phyloP scores from a whole-genome alignment of 257 asterid species.

The Primulina huaijiensis region DNA sequence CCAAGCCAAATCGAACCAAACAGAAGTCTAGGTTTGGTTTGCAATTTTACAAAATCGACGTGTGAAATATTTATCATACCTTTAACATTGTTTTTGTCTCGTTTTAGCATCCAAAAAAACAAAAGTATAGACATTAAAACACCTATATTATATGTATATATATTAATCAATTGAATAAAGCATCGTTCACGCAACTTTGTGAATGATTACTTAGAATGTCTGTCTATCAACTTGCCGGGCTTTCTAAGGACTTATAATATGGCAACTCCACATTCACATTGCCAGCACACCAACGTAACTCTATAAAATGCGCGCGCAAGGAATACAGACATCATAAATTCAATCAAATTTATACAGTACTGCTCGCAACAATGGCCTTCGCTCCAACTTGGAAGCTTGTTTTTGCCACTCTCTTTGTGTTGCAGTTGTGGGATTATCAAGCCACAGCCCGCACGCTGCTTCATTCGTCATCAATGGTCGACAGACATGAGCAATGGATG shows the following conservation, averaged over 20 bases:
- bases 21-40: too few relatives aligned
- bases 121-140: too few relatives aligned
- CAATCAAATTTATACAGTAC: not conserved
- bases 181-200: not conserved
- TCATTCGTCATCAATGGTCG: not conserved
- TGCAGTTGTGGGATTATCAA: not conserved
- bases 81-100: too few relatives aligned
- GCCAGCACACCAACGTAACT: too few relatives aligned
- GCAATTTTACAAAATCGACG: too few relatives aligned
- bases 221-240: not conserved
- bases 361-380: conserved; percentile 16
- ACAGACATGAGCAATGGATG: conserved; percentile 24
- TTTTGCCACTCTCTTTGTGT: not conserved
- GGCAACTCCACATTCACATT: too few relatives aligned
- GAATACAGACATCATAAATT: not conserved
- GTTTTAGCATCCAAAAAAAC: too few relatives aligned
- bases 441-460: not conserved
- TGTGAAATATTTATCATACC: too few relatives aligned
- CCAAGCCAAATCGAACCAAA: too few relatives aligned
- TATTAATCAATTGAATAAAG: not conserved
- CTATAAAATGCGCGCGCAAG: not conserved
- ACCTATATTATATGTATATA: too few relatives aligned
- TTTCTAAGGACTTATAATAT: not conserved
- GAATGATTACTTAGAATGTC: not conserved
- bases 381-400: not conserved